Evolutionary conservation across 345 rosid genomes (phyloP).

Genomic region (Eucalyptus cladocalyx): DNA sequence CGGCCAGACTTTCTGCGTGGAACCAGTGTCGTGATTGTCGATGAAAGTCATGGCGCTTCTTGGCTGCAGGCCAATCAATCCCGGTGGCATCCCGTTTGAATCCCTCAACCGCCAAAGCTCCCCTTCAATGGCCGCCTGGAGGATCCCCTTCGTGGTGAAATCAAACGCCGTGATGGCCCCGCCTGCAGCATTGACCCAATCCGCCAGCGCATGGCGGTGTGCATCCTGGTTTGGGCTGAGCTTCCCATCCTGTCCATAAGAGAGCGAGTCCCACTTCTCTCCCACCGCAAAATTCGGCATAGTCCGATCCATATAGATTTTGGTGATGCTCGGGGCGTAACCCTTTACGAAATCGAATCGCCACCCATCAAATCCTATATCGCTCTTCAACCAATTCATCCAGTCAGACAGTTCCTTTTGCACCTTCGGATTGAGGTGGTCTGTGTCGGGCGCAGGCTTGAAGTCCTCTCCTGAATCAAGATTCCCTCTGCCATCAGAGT

Average conservation of each 20-base stretch:
- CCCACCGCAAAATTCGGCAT: constrained; percentile 68
- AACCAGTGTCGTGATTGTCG: constrained; percentile 81
- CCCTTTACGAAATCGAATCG: constrained; percentile 69
- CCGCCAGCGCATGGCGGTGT: constrained; percentile 40
- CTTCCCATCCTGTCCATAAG: constrained; percentile 42
- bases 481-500: constrained; percentile 59
- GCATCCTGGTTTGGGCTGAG: constrained; percentile 31
- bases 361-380: constrained; percentile 72
- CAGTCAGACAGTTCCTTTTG: constrained; percentile 65
- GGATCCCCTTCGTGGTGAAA: constrained; percentile 79
- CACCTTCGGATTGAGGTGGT: constrained; percentile 59
- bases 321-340: constrained; percentile 42
- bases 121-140: constrained; percentile 65
- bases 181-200: constrained; percentile 59
- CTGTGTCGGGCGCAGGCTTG: constrained; percentile 63
- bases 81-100: constrained; percentile 67
- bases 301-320: constrained; percentile 34
- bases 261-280: constrained; percentile 68
- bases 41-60: constrained; percentile 69
- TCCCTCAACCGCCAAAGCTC: constrained; percentile 72
- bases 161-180: constrained; percentile 64
- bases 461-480: constrained; percentile 48
- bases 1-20: constrained; percentile 55
- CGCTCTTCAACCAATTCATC: constrained; percentile 87
- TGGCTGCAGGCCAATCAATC: constrained; percentile 65